phyloP scores from a whole-genome alignment of 2,329 filamentous ascomycete genomes.

The Diaporthe destruens region DNA sequence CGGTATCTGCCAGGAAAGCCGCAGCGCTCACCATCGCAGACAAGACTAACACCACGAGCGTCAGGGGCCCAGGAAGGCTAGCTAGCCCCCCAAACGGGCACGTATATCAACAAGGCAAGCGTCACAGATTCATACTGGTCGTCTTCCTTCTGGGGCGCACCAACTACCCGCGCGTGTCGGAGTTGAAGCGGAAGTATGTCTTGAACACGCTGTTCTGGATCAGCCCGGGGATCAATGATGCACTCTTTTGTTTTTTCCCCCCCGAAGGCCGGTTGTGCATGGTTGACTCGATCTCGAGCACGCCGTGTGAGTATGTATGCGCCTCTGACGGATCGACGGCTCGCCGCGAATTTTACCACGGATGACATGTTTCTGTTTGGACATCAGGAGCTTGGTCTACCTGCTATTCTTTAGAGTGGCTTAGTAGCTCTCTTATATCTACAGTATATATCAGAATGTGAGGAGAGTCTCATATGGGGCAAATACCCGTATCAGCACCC shows the following conservation, averaged over 20 bases:
- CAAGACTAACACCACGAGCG: conserved; percentile 7
- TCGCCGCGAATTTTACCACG: conserved; percentile 2
- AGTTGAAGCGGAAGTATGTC: conserved; percentile 60
- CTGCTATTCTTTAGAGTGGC: not conserved
- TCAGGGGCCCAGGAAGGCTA: not conserved
- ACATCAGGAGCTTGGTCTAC: conserved; percentile 16
- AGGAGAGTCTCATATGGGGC: not conserved
- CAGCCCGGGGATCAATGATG: conserved; percentile 21
- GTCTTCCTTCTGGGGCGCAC: conserved; percentile 55
- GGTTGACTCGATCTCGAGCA: not conserved
- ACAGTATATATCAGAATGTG: not conserved
- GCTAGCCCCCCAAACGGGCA: too few species aligned
- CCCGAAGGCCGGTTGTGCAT: too few species aligned
- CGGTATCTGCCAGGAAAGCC: conserved; percentile 1
- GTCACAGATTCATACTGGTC: conserved; percentile 51
- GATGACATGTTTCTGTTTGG: conserved; percentile 6
- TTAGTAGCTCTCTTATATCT: not conserved
- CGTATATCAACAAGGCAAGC: conserved; percentile 14
- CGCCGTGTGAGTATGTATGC: not conserved
- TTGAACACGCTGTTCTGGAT: conserved; percentile 43
- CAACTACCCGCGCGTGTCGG: conserved; percentile 52
- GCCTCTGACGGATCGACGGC: conserved; percentile 8
- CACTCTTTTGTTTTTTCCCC: too few species aligned
- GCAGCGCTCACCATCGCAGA: conserved; percentile 1
- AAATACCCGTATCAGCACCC: not conserved